A percentile compares a stretch with the other conserved stretches of the same genome.
These are phyloP conservation scores for Russula lepida DNA, from an alignment of 768 basidiomycete species.

Conservation along the genomic window DNA sequence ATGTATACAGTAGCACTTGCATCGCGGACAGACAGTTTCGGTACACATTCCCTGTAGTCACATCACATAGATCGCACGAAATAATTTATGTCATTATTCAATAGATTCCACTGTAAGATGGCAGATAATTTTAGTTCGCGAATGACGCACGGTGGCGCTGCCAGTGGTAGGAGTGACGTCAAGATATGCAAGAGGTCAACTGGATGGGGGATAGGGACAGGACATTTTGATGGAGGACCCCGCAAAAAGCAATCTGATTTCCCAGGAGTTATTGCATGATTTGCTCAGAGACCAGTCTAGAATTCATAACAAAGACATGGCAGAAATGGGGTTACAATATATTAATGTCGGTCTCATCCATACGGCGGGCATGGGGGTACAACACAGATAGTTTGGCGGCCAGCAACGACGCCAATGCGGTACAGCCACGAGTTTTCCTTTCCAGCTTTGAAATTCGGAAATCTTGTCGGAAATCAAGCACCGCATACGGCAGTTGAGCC, in stretches of 20 bases:
- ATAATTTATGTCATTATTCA: constrained; percentile 12
- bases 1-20: constrained; percentile 7
- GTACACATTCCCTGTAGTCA: neutral
- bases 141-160: constrained; percentile 10
- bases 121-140: constrained; percentile 5
- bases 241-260: neutral
- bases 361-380: neutral
- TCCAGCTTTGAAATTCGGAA: neutral
- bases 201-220: neutral
- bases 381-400: neutral
- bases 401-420: neutral
- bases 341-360: neutral
- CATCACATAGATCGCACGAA: constrained; percentile 5
- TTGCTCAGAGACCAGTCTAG: constrained; percentile 4
- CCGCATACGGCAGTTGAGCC: constrained; percentile 7
- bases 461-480: too few relatives aligned
- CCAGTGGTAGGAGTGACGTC: constrained; percentile 11
- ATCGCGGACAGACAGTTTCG: constrained; percentile 2
- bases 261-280: neutral
- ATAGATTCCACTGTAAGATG: constrained; percentile 1
- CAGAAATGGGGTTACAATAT: constrained; percentile 13
- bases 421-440: constrained; percentile 1
- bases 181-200: neutral
- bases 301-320: neutral
- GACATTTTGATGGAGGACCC: neutral